Conservation (phyloP, 2,329 filamentous ascomycete genomes). For the Pseudocercospora fijiensis region DNA sequence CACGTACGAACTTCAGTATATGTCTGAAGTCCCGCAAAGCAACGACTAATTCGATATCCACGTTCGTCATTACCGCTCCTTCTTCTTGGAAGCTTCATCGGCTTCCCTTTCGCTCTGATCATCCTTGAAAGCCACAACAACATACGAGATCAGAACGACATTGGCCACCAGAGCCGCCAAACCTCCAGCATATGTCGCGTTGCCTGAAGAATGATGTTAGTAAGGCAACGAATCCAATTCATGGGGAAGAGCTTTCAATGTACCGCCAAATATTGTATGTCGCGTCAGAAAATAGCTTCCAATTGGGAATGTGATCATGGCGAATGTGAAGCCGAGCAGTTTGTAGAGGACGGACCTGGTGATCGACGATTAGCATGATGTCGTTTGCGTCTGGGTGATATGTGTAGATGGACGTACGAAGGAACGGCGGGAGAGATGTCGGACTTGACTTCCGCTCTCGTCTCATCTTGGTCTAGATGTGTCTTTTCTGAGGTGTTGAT, state of each 20-base stretch:
- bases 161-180: conserved; percentile 88
- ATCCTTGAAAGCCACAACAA: conserved; percentile 87
- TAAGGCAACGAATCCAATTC: not conserved
- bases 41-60: not conserved
- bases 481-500: conserved; percentile 66
- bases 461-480: conserved; percentile 51
- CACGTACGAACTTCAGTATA: not conserved
- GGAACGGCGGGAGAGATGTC: conserved; percentile 82
- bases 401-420: conserved; percentile 54
- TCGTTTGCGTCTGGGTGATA: not conserved
- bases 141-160: conserved; percentile 83
- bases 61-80: not conserved
- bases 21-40: not conserved
- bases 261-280: conserved; percentile 74
- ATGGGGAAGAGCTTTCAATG: conserved; percentile 19
- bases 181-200: conserved; percentile 82
- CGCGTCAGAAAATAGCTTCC: conserved; percentile 84
- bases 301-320: conserved; percentile 86
- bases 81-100: conserved; percentile 47
- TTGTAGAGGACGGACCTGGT: conserved; percentile 80
- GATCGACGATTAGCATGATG: not conserved
- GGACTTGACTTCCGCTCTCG: conserved; percentile 51
- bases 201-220: conserved; percentile 57
- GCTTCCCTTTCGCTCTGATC: conserved; percentile 59
- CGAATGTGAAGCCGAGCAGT: conserved; percentile 82